Percentiles rank a stretch among this genome's conserved stretches.
Conservation (phyloP, 495 filamentous ascomycete genomes). For the Echria macrotheca region DNA sequence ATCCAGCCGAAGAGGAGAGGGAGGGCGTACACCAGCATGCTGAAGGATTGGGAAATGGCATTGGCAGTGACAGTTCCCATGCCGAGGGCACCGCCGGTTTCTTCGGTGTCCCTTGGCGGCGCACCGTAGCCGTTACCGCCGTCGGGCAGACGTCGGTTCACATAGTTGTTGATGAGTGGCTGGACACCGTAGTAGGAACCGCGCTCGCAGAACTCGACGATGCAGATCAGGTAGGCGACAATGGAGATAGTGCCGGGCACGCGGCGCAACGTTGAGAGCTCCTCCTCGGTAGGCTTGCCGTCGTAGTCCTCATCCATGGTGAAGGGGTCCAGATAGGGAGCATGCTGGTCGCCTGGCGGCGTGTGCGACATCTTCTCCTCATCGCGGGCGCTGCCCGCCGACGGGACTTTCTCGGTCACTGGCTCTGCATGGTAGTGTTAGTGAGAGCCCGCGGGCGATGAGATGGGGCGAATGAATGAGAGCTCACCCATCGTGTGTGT, state of each 20-base stretch:
- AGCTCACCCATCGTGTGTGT: no score
- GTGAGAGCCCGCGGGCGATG: neutral
- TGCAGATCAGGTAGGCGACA: slow-evolving; percentile 52
- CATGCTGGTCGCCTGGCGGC: slow-evolving; percentile 9
- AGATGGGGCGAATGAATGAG: no score
- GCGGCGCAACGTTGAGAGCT: slow-evolving; percentile 49
- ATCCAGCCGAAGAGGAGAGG: slow-evolving; percentile 55
- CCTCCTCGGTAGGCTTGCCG: slow-evolving; percentile 53
- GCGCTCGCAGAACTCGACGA: slow-evolving; percentile 57
- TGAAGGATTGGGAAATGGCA: slow-evolving; percentile 55
- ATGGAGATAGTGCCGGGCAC: slow-evolving; percentile 48
- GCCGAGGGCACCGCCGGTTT: slow-evolving; percentile 54
- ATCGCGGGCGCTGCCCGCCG: slow-evolving; percentile 4
- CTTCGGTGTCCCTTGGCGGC: slow-evolving; percentile 45
- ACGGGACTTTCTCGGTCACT: slow-evolving; percentile 6
- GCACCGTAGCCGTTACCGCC: slow-evolving; percentile 60
- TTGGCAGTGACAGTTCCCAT: slow-evolving; percentile 56
- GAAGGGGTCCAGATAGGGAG: slow-evolving; percentile 23
- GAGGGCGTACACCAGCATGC: slow-evolving; percentile 54
- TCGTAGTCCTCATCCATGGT: slow-evolving; percentile 38
- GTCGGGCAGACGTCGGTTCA: slow-evolving; percentile 49
- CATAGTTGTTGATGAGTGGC: slow-evolving; percentile 54
- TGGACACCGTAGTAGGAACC: slow-evolving; percentile 56
- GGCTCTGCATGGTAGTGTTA: neutral
- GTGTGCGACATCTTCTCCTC: slow-evolving; percentile 18